Base-by-base conservation (phyloP, 805 yeast genomes). In the Ogataea allantospora region DNA sequence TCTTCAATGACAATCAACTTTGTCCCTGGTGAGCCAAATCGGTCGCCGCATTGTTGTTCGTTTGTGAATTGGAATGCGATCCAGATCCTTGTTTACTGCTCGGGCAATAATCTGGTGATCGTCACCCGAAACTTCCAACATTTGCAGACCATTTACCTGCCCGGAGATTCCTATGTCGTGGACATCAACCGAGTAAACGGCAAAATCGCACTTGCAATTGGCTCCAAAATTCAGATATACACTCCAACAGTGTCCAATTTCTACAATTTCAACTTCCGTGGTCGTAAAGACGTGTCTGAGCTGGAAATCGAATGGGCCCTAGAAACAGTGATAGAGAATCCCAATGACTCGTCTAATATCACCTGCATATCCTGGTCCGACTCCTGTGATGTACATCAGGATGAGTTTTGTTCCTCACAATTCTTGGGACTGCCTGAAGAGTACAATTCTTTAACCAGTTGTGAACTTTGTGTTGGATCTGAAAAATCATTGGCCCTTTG, bases 21-120 rank as follows among this genome's bases (percentile, higher is more conserved):
- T 53, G 75, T 86, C 30, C 96, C 96, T 2, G 97, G 97, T 2
- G 86, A 85, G 55, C 93, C 93, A 13, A 83, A 81, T 56, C 60
- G 67, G 30, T 57, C 75, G 1, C 68, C 66, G 10, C 75, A 74
- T 47, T 66, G 87, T 1, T 73, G 78, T 16, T 67, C 77, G 27
- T 81, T 78, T 43, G 73, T 70, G 6, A 62, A 65, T 25, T 88
- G 95, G 95, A 77, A 77, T 38, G 68, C 69, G 8, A 77, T 76
- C 42, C 73, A 77, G 35, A 60, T 88, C 2, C 62, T 84, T 22
- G 79, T 78, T 1, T 91, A 91, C 57, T 84, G 88, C 41, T 86
- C 96, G 1, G 97, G 96, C 0, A 88, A 88, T 62, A 88, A 87
- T 57, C 67, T 91, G 48, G 83, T 91, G 22, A 71, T 84, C 4